Evolutionary conservation across 768 basidiomycete genomes (phyloP), one percentile per base, ranked within the genome.

Genomic region (Collybia sordida): DNA sequence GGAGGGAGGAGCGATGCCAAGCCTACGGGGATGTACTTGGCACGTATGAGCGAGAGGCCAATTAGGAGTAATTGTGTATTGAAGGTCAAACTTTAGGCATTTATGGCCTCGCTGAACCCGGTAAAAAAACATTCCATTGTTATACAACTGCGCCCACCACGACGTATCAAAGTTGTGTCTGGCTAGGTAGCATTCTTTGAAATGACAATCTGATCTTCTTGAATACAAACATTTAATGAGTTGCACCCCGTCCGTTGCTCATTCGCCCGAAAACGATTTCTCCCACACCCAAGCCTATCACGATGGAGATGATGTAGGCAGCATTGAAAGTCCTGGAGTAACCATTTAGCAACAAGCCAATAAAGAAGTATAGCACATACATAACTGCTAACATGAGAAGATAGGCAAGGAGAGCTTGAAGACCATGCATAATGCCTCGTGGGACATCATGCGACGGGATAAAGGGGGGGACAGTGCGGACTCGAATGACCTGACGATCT

Each of bases 351-450:
- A 25, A 43, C 21, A 19, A n/a, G 42, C 25, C 17, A 12, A 35
- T 45, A 9, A 34, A 18, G 14, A 31, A 48, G 37, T 17, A 46
- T 31, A 21, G 21, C 18, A 19, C 23, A 14, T 66, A 91, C 90
- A 93, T 92, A 59, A 90, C 76, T 7, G 80, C 82, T 62, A 93
- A 65, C 93, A 96, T 95, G 49, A 95, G 77, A 4, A 74, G 56
- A 57, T 90, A 95, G 21, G 69, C 70, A 18, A 94, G 59, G 18
- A 82, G 65, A 36, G 82, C 73, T 51, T 92, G 89, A 17, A 83
- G 49, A 7, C 79, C 79, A 53, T 84, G 81, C 36, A 91, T 58
- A 2, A 78, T 60, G 1, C 91, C 91, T 31, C 93, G 81, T 1
- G 82, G 77, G 6, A 90, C 57, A 64, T 95, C 93, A 54, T 87